Evolutionary conservation across 257 asterid species (phyloP).

Genomic region (Dorcoceras hygrometricum): DNA sequence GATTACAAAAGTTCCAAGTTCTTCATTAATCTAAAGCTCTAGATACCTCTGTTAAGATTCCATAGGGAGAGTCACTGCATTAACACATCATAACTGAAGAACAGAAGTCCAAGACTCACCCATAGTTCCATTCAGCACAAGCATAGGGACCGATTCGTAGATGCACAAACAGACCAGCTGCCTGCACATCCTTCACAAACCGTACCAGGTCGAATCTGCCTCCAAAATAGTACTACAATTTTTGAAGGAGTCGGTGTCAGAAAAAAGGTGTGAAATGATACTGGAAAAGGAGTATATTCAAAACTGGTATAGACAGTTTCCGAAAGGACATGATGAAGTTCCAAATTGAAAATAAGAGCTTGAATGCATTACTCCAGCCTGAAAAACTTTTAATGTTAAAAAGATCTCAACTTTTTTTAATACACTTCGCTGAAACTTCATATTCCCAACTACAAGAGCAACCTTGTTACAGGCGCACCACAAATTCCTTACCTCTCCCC

Average conservation of each 20-base stretch:
- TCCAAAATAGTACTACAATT: slow-evolving; percentile 56
- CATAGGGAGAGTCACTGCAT: neutral
- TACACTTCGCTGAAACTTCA: neutral
- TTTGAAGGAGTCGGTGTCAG: slow-evolving; percentile 19
- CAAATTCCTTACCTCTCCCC: slow-evolving; percentile 51
- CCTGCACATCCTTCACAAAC: slow-evolving; percentile 67
- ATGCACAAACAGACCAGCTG: slow-evolving; percentile 73
- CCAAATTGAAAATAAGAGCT: neutral
- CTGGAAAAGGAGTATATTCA: neutral
- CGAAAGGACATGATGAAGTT: neutral
- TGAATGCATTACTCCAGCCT: slow-evolving; percentile 14
- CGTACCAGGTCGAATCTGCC: slow-evolving; percentile 70
- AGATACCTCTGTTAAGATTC: neutral
- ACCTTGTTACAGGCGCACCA: neutral
- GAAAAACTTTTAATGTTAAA: neutral
- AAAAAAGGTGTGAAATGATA: neutral
- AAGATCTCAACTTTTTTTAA: neutral
- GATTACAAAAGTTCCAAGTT: neutral
- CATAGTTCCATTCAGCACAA: slow-evolving; percentile 92
- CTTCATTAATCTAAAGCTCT: neutral
- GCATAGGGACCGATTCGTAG: slow-evolving; percentile 80
- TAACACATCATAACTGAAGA: slow-evolving; percentile 10
- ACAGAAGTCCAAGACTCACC: slow-evolving; percentile 38
- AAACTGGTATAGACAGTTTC: neutral
- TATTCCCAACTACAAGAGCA: neutral